Base-by-base conservation (phyloP, 305 asterid species). In the Salvia sclarea region DNA sequence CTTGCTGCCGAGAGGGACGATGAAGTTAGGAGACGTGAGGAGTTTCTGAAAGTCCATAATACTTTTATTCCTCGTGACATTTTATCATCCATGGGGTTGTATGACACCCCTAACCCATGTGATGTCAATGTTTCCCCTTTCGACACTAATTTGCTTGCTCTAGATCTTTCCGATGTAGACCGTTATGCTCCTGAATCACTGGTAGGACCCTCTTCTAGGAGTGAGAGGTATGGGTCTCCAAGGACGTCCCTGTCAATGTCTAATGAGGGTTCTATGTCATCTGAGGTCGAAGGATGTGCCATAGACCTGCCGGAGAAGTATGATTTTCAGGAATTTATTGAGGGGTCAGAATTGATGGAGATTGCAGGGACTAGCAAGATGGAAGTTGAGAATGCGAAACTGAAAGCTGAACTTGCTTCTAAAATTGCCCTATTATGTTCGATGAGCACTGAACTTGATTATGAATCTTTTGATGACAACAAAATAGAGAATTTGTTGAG, bases 351-450 rank as follows among this genome's bases (percentile, higher is more conserved):
- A 75, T 72, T 94, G 83, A 82, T 88, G 40, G 98, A 91, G 81
- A 84, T 95, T 76, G 96, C 94, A 2, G 99, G 99, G 70, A 91
- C 98, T 18, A 88, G 98, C 86, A 91, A 85, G 85, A 69, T 91
- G 81, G 99, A 95, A 75, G 99, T 95, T 45, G 98, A 95, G 79
- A 95, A 91, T 83, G 98, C 99, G 2, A 88, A 84, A 68, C 80
- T 95, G 54, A 95, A 88, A 82, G 97, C 99, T 64, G 98, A 91
- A 68, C 97, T 95, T 68, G 98, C 99, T 82, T 86, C 99, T n/a
- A 91, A 92, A 78, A 91, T 95, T 55, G 98, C 99, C 33, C 72
- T 87, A 44, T 73, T 95, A 30, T 89, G 97, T 73, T 88, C 96
- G 25, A 80, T 88, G 55, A 62, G 84, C 60, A 76, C 85, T 2